Base-by-base conservation (phyloP, 2,329 filamentous ascomycete genomes). In the Zymoseptoria pseudotritici region DNA sequence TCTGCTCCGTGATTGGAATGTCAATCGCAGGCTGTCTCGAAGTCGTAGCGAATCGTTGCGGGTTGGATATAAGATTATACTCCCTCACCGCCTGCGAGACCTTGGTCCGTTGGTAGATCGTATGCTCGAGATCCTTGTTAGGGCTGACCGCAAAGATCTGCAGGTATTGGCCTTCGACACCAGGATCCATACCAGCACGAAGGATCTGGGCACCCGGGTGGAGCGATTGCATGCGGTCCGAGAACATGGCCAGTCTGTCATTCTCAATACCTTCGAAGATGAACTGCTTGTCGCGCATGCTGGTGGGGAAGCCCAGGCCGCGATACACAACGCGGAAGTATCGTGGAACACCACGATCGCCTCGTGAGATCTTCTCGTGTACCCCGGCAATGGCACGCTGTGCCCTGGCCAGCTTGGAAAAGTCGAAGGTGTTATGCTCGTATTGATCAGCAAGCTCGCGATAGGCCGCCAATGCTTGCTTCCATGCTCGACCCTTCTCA, bases 401-500 rank as follows among this genome's bases (percentile, higher is more conserved):
- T 0, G 92, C 89, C 62, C 92, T 84, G 0, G 94, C 92, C 22
- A 99, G 82, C 76, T 99, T 97, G 36, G 87, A 82, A 69, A 96
- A 97, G 75, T 99, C 94, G 73, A 92, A 96, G 0, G 89, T 78
- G 61, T 91, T 96, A 66, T 83, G 85, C 76, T 96, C 91, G 72
- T 97, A 99, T 74, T 97, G 91, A n/a, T 80, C 76, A 54, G 92
- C 89, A 56, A 99, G 85, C 75, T 99, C 93, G 71, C 89, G 89
- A 75, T 99, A 97, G 2, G 90, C 90, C 5, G 86, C 83, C 50
- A 99, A 78, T 1, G 92, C 93, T 73, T 90, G 90, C 69, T 89
- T 88, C 93, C 93, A 97, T 0, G 91, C 91, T 71, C 91, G 88
- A n/a, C 91, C 92, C 61, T 95, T 91, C 71, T 97, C 93, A 65